Evolutionary conservation across 495 filamentous ascomycete species (phyloP), one percentile per base, ranked within the genome.

Genomic region (Tetracladium marchalianum): DNA sequence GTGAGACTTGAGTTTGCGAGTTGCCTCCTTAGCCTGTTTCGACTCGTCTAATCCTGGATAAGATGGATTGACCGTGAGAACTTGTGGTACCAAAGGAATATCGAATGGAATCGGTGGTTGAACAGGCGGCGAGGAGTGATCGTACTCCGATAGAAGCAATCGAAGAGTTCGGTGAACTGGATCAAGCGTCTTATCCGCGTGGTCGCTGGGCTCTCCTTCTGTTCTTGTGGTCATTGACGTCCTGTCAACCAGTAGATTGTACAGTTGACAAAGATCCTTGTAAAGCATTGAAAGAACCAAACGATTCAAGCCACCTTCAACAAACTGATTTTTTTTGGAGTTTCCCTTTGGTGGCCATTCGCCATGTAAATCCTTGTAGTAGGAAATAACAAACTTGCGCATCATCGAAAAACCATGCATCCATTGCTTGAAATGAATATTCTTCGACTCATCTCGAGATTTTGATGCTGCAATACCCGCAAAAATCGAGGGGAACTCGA

Each of bases 41-140:
- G 85, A 88, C 15, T 73, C 58, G 32, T 87, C 72, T 31, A 83
- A 64, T 1, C 71, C 67, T 49, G 81, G 70, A 54, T 73, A 81
- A 24, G 70, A 75, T 24, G 77, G 68, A 40, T 82, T 69, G 16
- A 82, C 66, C 4, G 73, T 62, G n/a, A 75, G 65, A 46, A 92
- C 66, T 9, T 70, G 75, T 0, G 90, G 92, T 13, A 93, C 55
- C 53, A 80, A 75, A 16, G 92, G 93, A 16, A 86, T 69, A 62
- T 97, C 92, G 61, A 88, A 97, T 0, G 93, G 93, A 47, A 97
- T 80, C 0, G 89, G 87, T 2, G 92, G 92, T 44, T 87, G 77
- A 0, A 97, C 87, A 0, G 92, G 92, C 1, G 90, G 87, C 1
- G 80, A 83, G 31, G 81, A 86, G 46, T 82, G 77, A 61, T 98